A percentile compares a stretch with the other conserved stretches of the same genome.
These are phyloP conservation scores for Neonectria hederae DNA, from an alignment of 2,329 filamentous ascomycete species.

Conservation along the genomic window DNA sequence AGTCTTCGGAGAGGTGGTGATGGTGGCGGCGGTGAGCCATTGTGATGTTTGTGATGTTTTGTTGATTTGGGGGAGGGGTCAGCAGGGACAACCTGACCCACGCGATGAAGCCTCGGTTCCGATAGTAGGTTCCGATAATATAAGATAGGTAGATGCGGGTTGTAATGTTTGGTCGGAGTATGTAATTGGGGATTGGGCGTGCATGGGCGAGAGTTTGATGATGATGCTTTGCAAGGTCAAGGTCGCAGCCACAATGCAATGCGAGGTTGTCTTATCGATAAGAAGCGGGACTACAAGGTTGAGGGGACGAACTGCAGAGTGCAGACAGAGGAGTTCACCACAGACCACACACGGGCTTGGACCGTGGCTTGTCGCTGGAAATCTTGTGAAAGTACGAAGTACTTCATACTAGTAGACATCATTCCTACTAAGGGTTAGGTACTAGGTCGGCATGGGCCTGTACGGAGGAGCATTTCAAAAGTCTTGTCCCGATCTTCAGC, in stretches of 20 bases:
- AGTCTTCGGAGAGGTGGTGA: slow-evolving; percentile 39
- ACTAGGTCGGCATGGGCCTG: too few species aligned
- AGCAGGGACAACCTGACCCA: background rate
- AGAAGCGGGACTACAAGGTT: background rate
- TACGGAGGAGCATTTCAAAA: too few species aligned
- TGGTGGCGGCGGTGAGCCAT: slow-evolving; percentile 40
- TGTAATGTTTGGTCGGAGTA: background rate
- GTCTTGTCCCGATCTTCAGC: too few species aligned
- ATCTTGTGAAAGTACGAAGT: background rate
- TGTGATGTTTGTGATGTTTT: background rate
- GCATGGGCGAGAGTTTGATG: background rate
- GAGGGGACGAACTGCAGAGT: background rate
- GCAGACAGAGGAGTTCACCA: background rate
- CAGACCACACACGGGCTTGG: background rate
- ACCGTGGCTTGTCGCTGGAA: background rate
- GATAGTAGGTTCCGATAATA: background rate
- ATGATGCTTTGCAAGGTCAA: background rate
- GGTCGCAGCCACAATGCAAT: background rate
- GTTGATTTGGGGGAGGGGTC: background rate
- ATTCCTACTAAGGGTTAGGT: too few species aligned
- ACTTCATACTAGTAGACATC: too few species aligned
- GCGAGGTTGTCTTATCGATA: background rate
- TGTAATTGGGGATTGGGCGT: background rate
- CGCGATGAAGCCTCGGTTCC: background rate
- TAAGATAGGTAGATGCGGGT: background rate